Evolutionary conservation across 345 rosid genomes (phyloP), one percentile per base, ranked within the genome.

Genomic region (Boechera stricta): DNA sequence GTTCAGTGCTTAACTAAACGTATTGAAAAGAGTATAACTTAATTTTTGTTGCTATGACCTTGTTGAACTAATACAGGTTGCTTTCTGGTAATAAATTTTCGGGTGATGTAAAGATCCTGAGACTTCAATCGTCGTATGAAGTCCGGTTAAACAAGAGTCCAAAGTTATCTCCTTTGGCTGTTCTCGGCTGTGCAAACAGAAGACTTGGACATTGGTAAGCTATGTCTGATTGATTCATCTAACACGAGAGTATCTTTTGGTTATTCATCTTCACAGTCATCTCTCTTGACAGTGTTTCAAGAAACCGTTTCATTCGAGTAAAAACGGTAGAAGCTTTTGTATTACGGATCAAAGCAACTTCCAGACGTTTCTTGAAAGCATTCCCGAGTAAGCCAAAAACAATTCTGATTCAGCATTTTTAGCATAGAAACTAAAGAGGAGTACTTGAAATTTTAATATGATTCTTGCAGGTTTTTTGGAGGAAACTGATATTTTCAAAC

Each of bases 161-260:
- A 55, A 61, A 69, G 44, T 71, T 65, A 16, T 72, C 81, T 49
- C 29, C 79, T 72, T 54, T 42, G 7, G 49, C 73, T 51, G 26
- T 72, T 53, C 74, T 79, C 5, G 77, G 79, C 55, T 80, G 86
- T 74, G 72, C 63, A 61, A 87, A 80, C 75, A 82, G 90, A 80
- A 95, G 90, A 83, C 64, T 84, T 76, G 86, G 91, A 56, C 84
- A 77, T 12, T 79, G 91, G 99, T 95, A 81, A 87, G 86, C 56
- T 72, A 15, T 41, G 21, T 65, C 48, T 44, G 6, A 54, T 21
- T 31, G 18, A 24, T 70, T 55, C 29, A 54, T 21, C 42, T 67
- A 15, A 26, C 4, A 13, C 12, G 7, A 28, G 2, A 35, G 38
- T 67, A 3, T 69, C 31, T 29, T 8, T 13, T 13, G 6, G 44